Evolutionary conservation across 1,284 basidiomycete species (phyloP).

Genomic region (Ceratobasidium papillatum): DNA sequence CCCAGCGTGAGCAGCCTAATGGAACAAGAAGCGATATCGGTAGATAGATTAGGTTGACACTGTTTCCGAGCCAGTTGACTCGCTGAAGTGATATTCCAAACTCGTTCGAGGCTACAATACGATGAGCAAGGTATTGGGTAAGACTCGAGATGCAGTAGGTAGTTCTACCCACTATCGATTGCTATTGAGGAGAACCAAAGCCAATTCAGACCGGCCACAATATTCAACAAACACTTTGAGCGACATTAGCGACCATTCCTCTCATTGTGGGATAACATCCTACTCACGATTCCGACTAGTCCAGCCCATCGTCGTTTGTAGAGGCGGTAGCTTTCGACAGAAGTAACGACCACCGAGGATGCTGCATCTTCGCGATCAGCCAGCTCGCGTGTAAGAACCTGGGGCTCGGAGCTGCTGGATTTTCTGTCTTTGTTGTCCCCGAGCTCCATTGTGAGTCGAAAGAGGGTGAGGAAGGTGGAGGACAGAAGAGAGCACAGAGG

Average conservation of each 20-base stretch:
- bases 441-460: conserved; percentile 16
- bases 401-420: not conserved
- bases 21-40: conserved; percentile 68
- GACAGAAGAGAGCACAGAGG: not conserved
- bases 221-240: conserved; percentile 66
- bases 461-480: not conserved
- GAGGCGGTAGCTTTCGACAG: conserved; percentile 59
- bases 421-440: conserved; percentile 12
- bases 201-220: conserved; percentile 69
- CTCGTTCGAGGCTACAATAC: conserved; percentile 60
- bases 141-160: not conserved
- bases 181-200: conserved; percentile 82
- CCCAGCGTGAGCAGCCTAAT: conserved; percentile 63
- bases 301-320: conserved; percentile 75
- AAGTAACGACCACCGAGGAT: not conserved
- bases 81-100: conserved; percentile 68
- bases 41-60: conserved; percentile 67
- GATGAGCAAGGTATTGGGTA: not conserved
- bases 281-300: conserved; percentile 63
- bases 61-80: conserved; percentile 81
- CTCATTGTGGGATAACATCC: not conserved
- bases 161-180: conserved; percentile 59
- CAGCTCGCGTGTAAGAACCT: conserved; percentile 15
- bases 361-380: not conserved
- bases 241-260: not conserved